Evolutionary conservation across 2,329 filamentous ascomycete genomes (phyloP).

Genomic region (Botrytis fabae): DNA sequence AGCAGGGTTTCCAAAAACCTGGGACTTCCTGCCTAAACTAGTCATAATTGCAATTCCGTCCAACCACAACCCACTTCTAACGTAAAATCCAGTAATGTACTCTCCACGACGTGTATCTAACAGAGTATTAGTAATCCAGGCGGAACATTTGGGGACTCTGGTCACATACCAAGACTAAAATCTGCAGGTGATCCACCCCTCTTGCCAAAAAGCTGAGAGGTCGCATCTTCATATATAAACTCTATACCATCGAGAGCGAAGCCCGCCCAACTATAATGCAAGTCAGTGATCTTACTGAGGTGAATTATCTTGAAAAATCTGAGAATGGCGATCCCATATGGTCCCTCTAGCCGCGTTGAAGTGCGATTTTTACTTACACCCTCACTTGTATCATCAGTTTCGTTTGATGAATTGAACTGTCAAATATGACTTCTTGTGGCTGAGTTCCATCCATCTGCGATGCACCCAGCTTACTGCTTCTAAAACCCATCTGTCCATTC

Average conservation of each 20-base stretch:
- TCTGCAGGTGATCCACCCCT: conserved; percentile 67
- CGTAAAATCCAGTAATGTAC: conserved; percentile 80
- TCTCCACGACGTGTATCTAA: conserved; percentile 82
- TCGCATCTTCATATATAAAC: conserved; percentile 87
- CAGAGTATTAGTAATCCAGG: conserved; percentile 14
- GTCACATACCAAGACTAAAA: conserved; percentile 72
- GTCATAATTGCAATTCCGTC: conserved; percentile 90
- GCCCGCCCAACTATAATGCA: conserved; percentile 45
- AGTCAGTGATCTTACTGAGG: conserved; percentile 1
- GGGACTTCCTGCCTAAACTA: conserved; percentile 81
- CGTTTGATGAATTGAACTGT: conserved; percentile 65
- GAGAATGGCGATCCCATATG: not conserved
- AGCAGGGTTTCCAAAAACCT: conserved; percentile 76
- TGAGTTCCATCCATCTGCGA: conserved; percentile 70
- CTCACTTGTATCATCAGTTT: conserved; percentile 74
- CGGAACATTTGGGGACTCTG: not conserved
- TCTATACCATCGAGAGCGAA: conserved; percentile 80
- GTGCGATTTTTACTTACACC: conserved; percentile 59
- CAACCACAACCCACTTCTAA: conserved; percentile 79
- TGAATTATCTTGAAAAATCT: not conserved
- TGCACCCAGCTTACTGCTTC: conserved; percentile 71
- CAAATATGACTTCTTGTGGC: conserved; percentile 72
- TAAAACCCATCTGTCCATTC: conserved; percentile 72
- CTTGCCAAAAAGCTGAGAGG: conserved; percentile 84
- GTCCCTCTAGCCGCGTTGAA: not conserved